Evolutionary conservation across 2,329 filamentous ascomycete genomes (phyloP), one percentile per base, ranked within the genome.

Genomic region (Talaromyces rugulosus): DNA sequence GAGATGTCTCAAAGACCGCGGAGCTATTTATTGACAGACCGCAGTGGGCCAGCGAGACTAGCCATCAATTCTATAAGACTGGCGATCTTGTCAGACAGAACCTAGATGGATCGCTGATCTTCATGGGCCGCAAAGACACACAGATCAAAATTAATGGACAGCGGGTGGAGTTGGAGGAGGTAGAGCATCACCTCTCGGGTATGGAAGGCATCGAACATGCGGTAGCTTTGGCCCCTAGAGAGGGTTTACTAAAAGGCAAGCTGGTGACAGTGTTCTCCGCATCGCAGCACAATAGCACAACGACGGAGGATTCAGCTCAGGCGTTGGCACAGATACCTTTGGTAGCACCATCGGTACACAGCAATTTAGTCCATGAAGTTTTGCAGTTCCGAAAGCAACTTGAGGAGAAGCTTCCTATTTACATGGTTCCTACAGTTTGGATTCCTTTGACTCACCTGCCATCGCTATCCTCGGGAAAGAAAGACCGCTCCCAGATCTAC

Each of bases 1-100:
- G 75, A n/a, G 74, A 78, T 44, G 69, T 69, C 0, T 71, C 69
- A 14, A 75, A 75, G 62, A 78, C 77, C 0, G 69, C 69, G 0
- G 60, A 64, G 1, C 65, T 69, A 9, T 78, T 78, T 58, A 73
- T 78, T 23, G 63, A 75, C 8, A 23, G 16, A 44, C 55, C 55
- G 5, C 5, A 27, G 14, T 57, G 55, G 55, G 3, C 33, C 8
- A 28, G 44, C n/a, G n/a, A 27, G 3, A 5, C 8, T 50, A 18
- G 23, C n/a, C 44, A 50, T 50, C 44, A 8, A 28, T 12, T 57
- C 18, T 57, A 57, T 33, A n/a, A 16, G 23, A 57, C 55, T 5
- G 55, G 55, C 11, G 55, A 57, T 57, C 28, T 57, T 28, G 55
- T 57, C 9, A 14, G 33, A 18, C 28, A 57, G 34, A 14, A 18